Evolutionary conservation across 257 asterid genomes (phyloP).

Genomic region (Mitragyna speciosa): DNA sequence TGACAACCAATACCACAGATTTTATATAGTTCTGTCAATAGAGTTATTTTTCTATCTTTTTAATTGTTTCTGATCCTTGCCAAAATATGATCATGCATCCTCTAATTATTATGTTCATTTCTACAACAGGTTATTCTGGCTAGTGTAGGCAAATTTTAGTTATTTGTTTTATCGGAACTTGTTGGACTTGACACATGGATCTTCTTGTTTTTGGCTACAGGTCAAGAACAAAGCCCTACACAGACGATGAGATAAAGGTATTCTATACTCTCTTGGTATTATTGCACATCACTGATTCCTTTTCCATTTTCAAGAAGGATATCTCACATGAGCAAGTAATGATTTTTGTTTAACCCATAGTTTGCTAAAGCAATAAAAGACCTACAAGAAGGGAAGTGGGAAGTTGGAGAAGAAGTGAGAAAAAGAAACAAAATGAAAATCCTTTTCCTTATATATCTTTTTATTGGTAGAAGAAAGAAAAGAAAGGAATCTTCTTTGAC

Average conservation of each 20-base stretch:
- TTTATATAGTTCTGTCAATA: not conserved
- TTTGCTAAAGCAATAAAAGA: not conserved
- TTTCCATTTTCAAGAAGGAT: not conserved
- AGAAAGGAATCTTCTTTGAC: not conserved
- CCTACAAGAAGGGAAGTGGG: not conserved
- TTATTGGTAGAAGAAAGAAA: not conserved
- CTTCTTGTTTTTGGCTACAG: slow-evolving; percentile 44
- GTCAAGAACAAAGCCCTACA: slow-evolving; percentile 67
- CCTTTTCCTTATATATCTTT: no score
- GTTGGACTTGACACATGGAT: slow-evolving; percentile 27
- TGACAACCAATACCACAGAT: slow-evolving; percentile 10
- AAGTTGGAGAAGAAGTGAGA: not conserved
- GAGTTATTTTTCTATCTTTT: not conserved
- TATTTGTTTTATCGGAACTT: not conserved
- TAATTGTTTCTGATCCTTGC: not conserved
- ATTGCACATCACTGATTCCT: not conserved
- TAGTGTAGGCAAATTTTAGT: not conserved
- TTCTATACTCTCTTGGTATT: not conserved
- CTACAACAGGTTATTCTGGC: not conserved
- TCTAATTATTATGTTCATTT: not conserved
- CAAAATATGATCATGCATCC: not conserved
- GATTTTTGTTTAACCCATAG: not conserved
- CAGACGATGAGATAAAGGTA: slow-evolving; percentile 93
- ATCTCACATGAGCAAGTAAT: not conserved
- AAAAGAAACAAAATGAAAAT: not conserved